Base-by-base conservation (phyloP, 345 rosid genomes). In the Citrus glauca region DNA sequence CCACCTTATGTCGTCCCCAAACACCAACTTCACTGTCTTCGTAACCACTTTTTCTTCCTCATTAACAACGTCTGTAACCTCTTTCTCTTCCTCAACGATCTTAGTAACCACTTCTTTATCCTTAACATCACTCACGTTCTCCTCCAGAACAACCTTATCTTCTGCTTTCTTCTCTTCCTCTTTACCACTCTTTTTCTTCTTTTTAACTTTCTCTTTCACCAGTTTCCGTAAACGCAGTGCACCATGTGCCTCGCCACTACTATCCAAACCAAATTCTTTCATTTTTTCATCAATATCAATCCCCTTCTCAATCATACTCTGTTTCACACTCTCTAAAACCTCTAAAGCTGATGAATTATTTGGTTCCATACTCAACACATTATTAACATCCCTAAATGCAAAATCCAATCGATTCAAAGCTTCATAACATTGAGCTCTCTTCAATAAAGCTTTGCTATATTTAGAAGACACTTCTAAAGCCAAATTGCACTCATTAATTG, bases 1-100 rank as follows among this genome's bases (percentile, higher is more conserved):
- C 91, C 91, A 86, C 81, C 99, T 90, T 66, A 94, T 96, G 80
- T 96, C 99, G 78, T 96, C 98, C 75, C 97, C 98, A 60, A 90
- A 82, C 48, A 94, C 97, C 87, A 96, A 78, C 85, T 96, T 96
- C 82, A 89, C 93, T 5, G 92, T 91, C 89, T 87, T 90, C 2
- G 93, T 82, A 65, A 91, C 84, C 11, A 79, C 83, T 32, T 87
- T 85, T 79, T 87, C 92, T 83, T 89, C 91, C 73, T 86, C 80
- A 16, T 63, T 82, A 67, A 82, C 89, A 71, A 80, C 80, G 72
- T 81, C 75, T 6, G 77, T 82, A 19, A 88, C 78, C 73, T 81
- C 83, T 78, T 79, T 76, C 80, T 87, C 90, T 72, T 84, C 87
- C 84, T 81, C 84, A 68, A 84, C 68, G 72, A 85, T 84, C 30